These are phyloP conservation scores for Haplosporangium sp. DNA, from an alignment of 371 early-diverging fungal species.

Conservation along the genomic window DNA sequence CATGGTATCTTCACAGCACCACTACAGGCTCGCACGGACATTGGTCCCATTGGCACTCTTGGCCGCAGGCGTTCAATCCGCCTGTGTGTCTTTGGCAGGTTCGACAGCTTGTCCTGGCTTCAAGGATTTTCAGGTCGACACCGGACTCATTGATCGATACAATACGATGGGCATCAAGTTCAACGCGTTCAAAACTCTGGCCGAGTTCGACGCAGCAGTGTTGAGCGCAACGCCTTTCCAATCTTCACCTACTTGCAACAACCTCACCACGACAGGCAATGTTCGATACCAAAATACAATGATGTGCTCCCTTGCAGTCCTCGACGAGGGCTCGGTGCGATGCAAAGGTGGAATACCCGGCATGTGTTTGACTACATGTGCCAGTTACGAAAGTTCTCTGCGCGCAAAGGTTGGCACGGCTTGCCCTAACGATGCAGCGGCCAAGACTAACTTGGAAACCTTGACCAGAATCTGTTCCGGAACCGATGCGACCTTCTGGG, in stretches of 20 bases:
- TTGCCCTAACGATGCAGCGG: conserved; percentile 8
- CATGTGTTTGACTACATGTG: conserved; percentile 29
- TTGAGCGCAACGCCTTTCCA: conserved; percentile 8
- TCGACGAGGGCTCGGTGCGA: background rate
- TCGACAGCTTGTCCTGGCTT: conserved; percentile 30
- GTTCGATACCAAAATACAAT: conserved; percentile 38
- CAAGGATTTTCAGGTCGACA: conserved; percentile 17
- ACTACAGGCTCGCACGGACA: conserved; percentile 27
- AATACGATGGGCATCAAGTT: conserved; percentile 17
- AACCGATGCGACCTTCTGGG: background rate
- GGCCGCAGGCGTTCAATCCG: conserved; percentile 15
- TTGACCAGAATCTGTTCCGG: conserved; percentile 5
- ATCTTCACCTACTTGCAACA: conserved; percentile 11
- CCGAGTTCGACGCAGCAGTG: conserved; percentile 26
- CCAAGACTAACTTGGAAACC: background rate
- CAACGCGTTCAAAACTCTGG: conserved; percentile 7
- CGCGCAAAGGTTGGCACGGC: background rate
- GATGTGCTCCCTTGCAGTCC: conserved; percentile 18
- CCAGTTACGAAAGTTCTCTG: conserved; percentile 7
- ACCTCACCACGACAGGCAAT: conserved; percentile 1
- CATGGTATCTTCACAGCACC: conserved; percentile 8
- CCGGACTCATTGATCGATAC: background rate
- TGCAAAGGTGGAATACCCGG: background rate
- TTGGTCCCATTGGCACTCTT: conserved; percentile 25
- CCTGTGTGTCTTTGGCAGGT: conserved; percentile 21